Evolutionary conservation across 1,284 basidiomycete genomes (phyloP).

Genomic region (Xerocomus nothofagi): DNA sequence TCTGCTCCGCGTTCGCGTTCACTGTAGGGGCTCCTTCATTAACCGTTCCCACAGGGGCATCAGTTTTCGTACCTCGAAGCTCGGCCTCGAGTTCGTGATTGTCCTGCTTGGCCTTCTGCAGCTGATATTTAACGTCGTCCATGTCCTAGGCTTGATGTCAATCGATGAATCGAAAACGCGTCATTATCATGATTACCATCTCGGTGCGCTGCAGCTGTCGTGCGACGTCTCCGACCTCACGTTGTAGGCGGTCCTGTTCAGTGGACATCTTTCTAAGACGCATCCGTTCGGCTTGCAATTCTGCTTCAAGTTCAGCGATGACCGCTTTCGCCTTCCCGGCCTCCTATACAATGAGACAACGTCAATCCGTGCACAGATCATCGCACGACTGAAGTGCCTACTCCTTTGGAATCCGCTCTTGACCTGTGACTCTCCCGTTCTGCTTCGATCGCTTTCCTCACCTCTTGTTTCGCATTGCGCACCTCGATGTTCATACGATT

Average conservation of each 20-base stretch:
- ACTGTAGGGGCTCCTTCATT: slow-evolving; percentile 36
- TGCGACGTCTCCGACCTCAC: slow-evolving; percentile 61
- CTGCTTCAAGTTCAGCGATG: slow-evolving; percentile 66
- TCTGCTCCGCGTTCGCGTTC: slow-evolving; percentile 66
- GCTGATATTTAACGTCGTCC: slow-evolving; percentile 65
- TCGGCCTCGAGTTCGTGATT: slow-evolving; percentile 69
- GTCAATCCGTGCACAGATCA: slow-evolving; percentile 8
- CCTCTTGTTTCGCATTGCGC: slow-evolving; percentile 56
- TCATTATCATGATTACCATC: slow-evolving; percentile 41
- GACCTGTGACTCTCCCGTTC: slow-evolving; percentile 49
- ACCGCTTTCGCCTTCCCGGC: slow-evolving; percentile 62
- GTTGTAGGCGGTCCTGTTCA: slow-evolving; percentile 60
- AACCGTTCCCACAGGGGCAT: not conserved
- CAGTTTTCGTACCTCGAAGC: slow-evolving; percentile 49
- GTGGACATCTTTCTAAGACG: slow-evolving; percentile 59
- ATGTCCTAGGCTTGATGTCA: slow-evolving; percentile 56
- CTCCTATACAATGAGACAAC: slow-evolving; percentile 47
- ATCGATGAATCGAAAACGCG: slow-evolving; percentile 4
- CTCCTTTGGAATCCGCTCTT: slow-evolving; percentile 54
- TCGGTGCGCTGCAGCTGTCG: slow-evolving; percentile 68
- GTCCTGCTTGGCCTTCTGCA: slow-evolving; percentile 67
- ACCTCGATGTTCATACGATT: slow-evolving; percentile 63
- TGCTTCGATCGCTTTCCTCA: slow-evolving; percentile 49
- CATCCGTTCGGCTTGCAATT: slow-evolving; percentile 65
- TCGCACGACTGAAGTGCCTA: slow-evolving; percentile 33